These are phyloP conservation scores for Aspergillus fischeri DNA, from an alignment of 2,329 filamentous ascomycete genomes.

Conservation along the genomic window DNA sequence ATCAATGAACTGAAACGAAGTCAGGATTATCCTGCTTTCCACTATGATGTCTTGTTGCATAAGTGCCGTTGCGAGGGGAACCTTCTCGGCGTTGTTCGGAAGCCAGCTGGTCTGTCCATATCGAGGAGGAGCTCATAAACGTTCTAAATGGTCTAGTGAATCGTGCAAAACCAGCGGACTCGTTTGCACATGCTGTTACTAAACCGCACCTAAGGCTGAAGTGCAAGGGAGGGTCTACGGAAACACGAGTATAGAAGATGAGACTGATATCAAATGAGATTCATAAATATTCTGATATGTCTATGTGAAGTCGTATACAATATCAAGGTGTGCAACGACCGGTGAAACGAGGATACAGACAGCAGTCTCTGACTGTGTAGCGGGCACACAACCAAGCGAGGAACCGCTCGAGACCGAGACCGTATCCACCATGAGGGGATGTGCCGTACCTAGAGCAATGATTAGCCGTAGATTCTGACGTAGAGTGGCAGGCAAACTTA, in stretches of 20 bases:
- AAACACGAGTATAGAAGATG: neutral
- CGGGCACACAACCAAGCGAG: constrained; percentile 64
- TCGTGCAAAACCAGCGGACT: neutral
- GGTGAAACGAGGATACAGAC: constrained; percentile 49
- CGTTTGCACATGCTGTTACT: neutral
- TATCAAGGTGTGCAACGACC: constrained; percentile 46
- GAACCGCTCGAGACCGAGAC: constrained; percentile 82
- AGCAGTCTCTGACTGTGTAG: constrained; percentile 60
- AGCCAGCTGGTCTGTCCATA: too few relatives aligned
- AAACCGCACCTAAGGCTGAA: neutral
- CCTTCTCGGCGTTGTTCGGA: too few relatives aligned
- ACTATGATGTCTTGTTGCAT: too few relatives aligned
- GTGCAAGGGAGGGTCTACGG: neutral
- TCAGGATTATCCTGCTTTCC: too few relatives aligned
- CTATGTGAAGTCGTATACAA: neutral
- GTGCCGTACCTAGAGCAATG: constrained; percentile 67
- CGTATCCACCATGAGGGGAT: constrained; percentile 88
- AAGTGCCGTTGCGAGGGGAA: too few relatives aligned
- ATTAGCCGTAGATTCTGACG: constrained; percentile 4
- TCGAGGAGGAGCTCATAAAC: too few relatives aligned
- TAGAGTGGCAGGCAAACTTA: constrained; percentile 46
- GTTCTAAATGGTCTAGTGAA: neutral
- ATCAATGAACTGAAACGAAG: too few relatives aligned
- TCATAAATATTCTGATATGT: neutral
- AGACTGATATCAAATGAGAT: neutral